These are phyloP conservation scores for Lathyrus aphaca DNA, from an alignment of 306 rosid species.

Conservation along the genomic window DNA sequence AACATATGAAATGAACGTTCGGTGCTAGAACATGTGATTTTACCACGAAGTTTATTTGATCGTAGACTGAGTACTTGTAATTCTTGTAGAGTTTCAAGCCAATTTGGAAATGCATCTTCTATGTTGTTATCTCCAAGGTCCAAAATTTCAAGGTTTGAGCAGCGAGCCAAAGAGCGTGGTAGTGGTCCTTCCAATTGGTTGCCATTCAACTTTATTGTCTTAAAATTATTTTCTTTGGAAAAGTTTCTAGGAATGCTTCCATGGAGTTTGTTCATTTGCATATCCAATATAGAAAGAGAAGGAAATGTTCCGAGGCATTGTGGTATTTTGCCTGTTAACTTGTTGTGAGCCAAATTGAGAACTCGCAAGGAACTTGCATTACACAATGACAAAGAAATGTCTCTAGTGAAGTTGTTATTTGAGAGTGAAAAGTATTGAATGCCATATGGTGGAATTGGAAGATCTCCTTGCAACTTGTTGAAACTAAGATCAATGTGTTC, in stretches of 20 bases:
- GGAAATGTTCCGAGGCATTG: conserved; percentile 15
- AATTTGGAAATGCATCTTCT: conserved; percentile 39
- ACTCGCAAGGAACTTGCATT: background rate
- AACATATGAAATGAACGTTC: conserved; percentile 27
- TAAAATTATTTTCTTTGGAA: background rate
- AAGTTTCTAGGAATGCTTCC: conserved; percentile 32
- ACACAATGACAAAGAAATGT: conserved; percentile 17
- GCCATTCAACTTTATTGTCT: conserved; percentile 27
- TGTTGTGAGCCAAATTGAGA: conserved; percentile 32
- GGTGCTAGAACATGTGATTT: conserved; percentile 11
- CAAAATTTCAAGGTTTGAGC: conserved; percentile 26
- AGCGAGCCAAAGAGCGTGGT: conserved; percentile 33
- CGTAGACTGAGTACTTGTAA: conserved; percentile 46
- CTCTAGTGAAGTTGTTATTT: conserved; percentile 35
- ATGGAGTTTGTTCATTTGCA: conserved; percentile 38
- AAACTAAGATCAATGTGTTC: background rate
- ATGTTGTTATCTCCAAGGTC: conserved; percentile 47
- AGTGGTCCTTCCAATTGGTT: conserved; percentile 46
- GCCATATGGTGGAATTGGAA: conserved; percentile 14
- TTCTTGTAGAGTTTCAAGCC: too few relatives aligned
- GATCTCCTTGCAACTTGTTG: conserved; percentile 42
- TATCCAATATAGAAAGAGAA: conserved; percentile 17
- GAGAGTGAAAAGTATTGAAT: conserved; percentile 4
- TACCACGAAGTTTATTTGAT: conserved; percentile 48
- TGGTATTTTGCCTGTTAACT: conserved; percentile 31